These are phyloP conservation scores for Hawksworthiomyces lignivorus DNA, from an alignment of 2,329 filamentous ascomycete species.

Conservation along the genomic window DNA sequence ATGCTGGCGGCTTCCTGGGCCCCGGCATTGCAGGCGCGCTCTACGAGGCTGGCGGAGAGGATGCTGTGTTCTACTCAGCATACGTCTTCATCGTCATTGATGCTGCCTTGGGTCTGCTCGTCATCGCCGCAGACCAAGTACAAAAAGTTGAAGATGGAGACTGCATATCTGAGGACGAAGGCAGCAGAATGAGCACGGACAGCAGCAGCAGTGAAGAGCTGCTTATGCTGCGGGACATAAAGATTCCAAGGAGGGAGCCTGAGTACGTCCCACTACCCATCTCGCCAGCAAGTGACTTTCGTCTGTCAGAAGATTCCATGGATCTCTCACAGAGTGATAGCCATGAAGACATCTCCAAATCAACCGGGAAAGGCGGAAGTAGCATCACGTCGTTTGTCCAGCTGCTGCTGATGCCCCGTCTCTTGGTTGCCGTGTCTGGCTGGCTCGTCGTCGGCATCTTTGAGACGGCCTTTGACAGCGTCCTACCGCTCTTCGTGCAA, in stretches of 20 bases:
- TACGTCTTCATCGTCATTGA: conserved; percentile 5
- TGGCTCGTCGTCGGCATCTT: conserved; percentile 5
- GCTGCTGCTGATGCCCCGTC: neutral
- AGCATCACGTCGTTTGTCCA: conserved; percentile 1
- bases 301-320: no score
- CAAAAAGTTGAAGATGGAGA: no score
- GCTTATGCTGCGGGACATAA: no score
- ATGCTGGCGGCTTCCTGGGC: conserved; percentile 11
- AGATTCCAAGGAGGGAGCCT: no score
- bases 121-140: neutral
- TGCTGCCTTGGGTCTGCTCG: conserved; percentile 7
- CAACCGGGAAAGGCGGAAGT: no score
- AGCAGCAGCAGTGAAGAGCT: neutral
- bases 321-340: no score
- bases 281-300: no score
- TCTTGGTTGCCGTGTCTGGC: conserved; percentile 1
- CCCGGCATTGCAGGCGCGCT: conserved; percentile 12
- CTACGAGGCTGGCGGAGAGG: conserved; percentile 10
- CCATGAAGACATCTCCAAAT: no score
- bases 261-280: neutral
- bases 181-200: neutral
- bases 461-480: conserved; percentile 6
- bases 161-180: no score
- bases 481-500: conserved; percentile 2
- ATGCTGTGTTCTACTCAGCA: conserved; percentile 8